Conservation (phyloP, 2,329 filamentous ascomycete genomes). For the Ceratocystiopsis minuta region DNA sequence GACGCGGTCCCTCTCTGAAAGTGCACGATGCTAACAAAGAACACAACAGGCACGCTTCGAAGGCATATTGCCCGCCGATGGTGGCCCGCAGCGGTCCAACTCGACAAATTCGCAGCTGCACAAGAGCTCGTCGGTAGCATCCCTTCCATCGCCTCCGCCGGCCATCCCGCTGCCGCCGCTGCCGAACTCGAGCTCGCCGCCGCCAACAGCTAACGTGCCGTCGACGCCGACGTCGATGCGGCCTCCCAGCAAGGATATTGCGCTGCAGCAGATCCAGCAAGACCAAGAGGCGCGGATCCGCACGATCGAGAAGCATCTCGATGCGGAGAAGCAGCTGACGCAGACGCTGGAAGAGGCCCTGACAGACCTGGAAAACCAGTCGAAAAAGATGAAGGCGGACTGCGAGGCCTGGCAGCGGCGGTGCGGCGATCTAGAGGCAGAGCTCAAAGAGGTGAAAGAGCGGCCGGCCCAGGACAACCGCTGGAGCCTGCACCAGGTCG, state of each 20-base stretch:
- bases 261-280: conserved; percentile 64
- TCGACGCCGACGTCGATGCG: conserved; percentile 41
- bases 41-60: conserved; percentile 39
- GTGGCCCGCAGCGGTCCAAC: conserved; percentile 34
- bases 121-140: conserved; percentile 68
- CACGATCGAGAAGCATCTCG: conserved; percentile 90
- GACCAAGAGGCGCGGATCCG: conserved; percentile 91
- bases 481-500: conserved; percentile 71
- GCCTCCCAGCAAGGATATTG: conserved; percentile 66
- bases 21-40: not conserved
- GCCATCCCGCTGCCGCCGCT: conserved; percentile 91
- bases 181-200: conserved; percentile 38
- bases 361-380: conserved; percentile 79
- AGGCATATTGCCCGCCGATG: conserved; percentile 21
- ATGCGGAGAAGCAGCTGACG: conserved; percentile 90
- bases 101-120: conserved; percentile 51
- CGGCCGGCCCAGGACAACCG: conserved; percentile 35
- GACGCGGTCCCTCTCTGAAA: too few relatives aligned
- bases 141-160: conserved; percentile 81
- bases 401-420: conserved; percentile 84
- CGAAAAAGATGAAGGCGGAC: conserved; percentile 80
- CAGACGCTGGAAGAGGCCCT: conserved; percentile 89
- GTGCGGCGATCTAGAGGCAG: conserved; percentile 53
- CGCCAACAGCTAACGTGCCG: conserved; percentile 23
- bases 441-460: conserved; percentile 48